Evolutionary conservation across 164 flowering plant genomes (phyloP).

Genomic region (Cinnamomum micranthum): DNA sequence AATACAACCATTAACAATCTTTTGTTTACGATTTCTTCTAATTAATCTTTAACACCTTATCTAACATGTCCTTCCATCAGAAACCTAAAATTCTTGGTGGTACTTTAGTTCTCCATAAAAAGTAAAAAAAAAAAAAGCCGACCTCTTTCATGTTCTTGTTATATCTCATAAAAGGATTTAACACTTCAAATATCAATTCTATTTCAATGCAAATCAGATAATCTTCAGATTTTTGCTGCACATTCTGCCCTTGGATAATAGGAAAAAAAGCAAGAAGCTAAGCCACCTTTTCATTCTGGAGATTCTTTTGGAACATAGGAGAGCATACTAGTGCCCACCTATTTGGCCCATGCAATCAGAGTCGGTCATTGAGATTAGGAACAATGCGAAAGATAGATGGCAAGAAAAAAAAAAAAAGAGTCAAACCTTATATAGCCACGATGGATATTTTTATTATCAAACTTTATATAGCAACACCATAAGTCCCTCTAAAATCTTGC

Average conservation of each 20-base stretch:
- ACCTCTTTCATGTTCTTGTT: neutral
- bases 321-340: neutral
- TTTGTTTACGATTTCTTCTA: no score
- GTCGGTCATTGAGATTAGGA: neutral
- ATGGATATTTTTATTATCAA: no score
- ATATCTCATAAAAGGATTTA: neutral
- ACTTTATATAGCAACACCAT: neutral
- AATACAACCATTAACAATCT: no score
- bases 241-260: neutral
- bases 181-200: neutral
- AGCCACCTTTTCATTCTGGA: neutral
- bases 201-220: neutral
- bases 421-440: neutral
- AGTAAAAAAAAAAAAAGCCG: neutral
- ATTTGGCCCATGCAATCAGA: neutral
- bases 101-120: neutral
- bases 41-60: neutral
- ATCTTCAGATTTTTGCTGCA: neutral
- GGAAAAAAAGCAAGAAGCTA: neutral
- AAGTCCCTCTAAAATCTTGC: neutral
- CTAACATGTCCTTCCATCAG: neutral
- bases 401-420: no score
- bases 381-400: neutral
- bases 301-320: neutral
- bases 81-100: neutral